Evolutionary conservation across 2,329 filamentous ascomycete genomes (phyloP).

Genomic region (Colletotrichum sidae): DNA sequence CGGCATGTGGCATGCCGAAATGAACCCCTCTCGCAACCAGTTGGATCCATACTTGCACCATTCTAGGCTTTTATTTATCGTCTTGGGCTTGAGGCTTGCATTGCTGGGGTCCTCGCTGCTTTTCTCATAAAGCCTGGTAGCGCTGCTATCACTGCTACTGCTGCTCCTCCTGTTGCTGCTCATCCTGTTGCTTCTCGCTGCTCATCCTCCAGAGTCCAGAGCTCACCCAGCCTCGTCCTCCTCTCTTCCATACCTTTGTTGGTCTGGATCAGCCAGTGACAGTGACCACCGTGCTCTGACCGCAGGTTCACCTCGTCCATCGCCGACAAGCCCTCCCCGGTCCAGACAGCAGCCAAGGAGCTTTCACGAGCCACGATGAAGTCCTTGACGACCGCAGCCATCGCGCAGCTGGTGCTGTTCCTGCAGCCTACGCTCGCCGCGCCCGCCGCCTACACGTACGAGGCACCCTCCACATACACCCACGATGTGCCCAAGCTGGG

Average conservation of each 20-base stretch:
- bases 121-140: conserved; percentile 12
- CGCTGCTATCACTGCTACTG: neutral
- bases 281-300: neutral
- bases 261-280: neutral
- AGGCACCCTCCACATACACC: too few species aligned
- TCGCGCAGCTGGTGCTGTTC: conserved; percentile 31
- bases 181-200: too few species aligned
- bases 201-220: too few species aligned
- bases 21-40: neutral
- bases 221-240: too few species aligned
- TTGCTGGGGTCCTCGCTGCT: neutral
- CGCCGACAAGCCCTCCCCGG: neutral
- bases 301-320: neutral
- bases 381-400: conserved; percentile 32
- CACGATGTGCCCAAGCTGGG: conserved; percentile 50
- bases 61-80: too few species aligned
- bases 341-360: neutral
- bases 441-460: neutral
- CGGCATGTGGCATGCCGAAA: too few species aligned
- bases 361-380: conserved; percentile 16
- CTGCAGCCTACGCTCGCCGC: conserved; percentile 24
- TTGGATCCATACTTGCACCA: neutral
- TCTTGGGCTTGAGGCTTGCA: too few species aligned
- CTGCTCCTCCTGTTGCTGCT: too few species aligned
- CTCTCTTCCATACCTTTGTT: neutral